Evolutionary conservation across 805 yeast species (phyloP).

Genomic region (Cyberlindnera misumaiensis): DNA sequence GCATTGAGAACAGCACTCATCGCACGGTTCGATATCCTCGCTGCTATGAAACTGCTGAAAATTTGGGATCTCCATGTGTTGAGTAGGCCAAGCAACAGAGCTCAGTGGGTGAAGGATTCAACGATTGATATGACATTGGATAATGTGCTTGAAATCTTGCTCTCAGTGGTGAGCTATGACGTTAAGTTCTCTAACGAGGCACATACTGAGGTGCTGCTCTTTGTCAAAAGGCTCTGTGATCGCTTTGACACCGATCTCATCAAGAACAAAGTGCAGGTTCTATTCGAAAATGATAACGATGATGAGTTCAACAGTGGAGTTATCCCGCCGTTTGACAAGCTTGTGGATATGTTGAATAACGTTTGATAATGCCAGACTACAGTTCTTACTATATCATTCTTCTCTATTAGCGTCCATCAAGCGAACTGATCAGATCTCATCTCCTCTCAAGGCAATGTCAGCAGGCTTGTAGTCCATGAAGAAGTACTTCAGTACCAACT

Average conservation of each 20-base stretch:
- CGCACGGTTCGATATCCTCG: conserved; percentile 58
- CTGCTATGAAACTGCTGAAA: conserved; percentile 42
- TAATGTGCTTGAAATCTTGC: conserved; percentile 34
- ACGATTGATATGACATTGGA: conserved; percentile 26
- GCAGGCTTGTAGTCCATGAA: conserved; percentile 90
- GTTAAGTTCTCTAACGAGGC: conserved; percentile 58
- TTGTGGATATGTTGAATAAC: conserved; percentile 5
- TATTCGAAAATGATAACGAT: conserved; percentile 23
- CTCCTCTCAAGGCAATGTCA: conserved; percentile 61
- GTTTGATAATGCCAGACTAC: too few species aligned
- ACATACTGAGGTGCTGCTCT: conserved; percentile 36
- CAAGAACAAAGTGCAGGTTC: conserved; percentile 23
- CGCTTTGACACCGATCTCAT: conserved; percentile 28
- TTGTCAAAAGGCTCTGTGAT: conserved; percentile 36
- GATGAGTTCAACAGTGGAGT: conserved; percentile 20
- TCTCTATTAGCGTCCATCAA: neutral
- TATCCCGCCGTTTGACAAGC: conserved; percentile 22
- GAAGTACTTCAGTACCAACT: conserved; percentile 69
- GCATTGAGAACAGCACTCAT: conserved; percentile 48
- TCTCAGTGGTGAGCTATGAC: conserved; percentile 53
- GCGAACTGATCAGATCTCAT: neutral
- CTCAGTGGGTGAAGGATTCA: conserved; percentile 5
- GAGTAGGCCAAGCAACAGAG: conserved; percentile 15
- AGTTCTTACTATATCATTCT: neutral
- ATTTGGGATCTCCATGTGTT: conserved; percentile 25